These are phyloP conservation scores for Schizophyllum commune DNA, from an alignment of 1,284 basidiomycete genomes.

Conservation along the genomic window DNA sequence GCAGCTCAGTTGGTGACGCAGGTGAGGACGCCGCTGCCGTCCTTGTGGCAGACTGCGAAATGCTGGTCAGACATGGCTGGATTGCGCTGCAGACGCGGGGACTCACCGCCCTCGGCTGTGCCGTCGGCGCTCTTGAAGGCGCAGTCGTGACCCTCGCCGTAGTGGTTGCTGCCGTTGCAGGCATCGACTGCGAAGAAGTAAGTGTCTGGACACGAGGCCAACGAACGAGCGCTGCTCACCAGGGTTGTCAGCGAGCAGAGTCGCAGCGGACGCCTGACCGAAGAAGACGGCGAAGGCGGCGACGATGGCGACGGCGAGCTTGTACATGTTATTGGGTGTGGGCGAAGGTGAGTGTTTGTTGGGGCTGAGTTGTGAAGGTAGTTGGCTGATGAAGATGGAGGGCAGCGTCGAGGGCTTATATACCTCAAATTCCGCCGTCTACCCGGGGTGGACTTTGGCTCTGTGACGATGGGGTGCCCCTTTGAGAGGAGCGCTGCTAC, in stretches of 20 bases:
- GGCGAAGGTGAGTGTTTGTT: neutral
- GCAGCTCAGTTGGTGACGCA: neutral
- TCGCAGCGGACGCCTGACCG: neutral
- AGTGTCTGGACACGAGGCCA: too few species aligned
- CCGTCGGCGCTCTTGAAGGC: neutral
- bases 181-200: neutral
- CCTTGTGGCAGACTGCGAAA: neutral
- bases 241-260: neutral
- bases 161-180: neutral
- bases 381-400: neutral
- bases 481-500: too few species aligned
- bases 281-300: neutral
- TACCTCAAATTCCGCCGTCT: neutral
- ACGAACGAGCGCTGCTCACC: too few species aligned
- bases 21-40: neutral
- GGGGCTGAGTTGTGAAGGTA: neutral
- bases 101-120: neutral
- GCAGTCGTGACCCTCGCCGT: neutral
- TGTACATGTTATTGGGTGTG: neutral
- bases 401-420: neutral
- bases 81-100: too few species aligned
- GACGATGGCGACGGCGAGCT: neutral
- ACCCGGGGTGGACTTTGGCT: neutral
- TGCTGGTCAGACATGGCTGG: too few species aligned
- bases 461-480: too few species aligned